Evolutionary conservation across 1,284 basidiomycete species (phyloP), one percentile per base, ranked within the genome.

Genomic region (Garcileccinum viscosum): DNA sequence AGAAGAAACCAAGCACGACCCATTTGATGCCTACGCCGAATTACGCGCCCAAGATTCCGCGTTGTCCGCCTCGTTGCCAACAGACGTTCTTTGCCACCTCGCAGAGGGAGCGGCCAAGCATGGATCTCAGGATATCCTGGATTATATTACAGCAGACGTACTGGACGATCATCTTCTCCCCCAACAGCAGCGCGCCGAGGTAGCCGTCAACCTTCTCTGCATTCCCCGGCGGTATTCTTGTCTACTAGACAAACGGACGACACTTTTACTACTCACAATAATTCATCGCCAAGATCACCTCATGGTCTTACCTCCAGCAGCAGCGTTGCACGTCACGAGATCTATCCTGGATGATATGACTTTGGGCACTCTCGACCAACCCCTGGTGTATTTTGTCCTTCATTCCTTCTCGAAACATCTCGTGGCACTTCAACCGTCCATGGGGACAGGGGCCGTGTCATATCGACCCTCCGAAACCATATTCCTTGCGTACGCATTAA

Each of bases 141-240:
- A 74, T 82, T 33, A 69, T 80, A 74, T 80, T 72, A 47, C 80
- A 47, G 70, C 80, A 82, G 78, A 80, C 80, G 64, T 81, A 74
- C 59, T 82, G 80, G 78, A 78, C 66, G 70, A 70, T 32, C 64
- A 69, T 59, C 74, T 79, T 62, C 70, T 75, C 44, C 33, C 27
- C 19, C 65, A 67, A 61, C 64, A 71, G 44, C 73, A 69, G 47
- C 79, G 78, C 24, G 69, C 74, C 38, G 64, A 74, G 61, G 67
- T 81, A 77, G 80, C 78, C 1, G 61, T 67, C 3, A 67, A 70
- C 22, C 79, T 79, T 53, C 77, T 81, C 47, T 73, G 70, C 63
- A 64, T 78, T 15, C 74, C 78, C 61, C 71, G 19, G 40, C 71
- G 67, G 61, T 8, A 70, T 67, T 66, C 71, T 53, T 44, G 30